Evolutionary conservation across 2,329 filamentous ascomycete species (phyloP), one percentile per base, ranked within the genome.

Genomic region (Gliomastix tumulicola): DNA sequence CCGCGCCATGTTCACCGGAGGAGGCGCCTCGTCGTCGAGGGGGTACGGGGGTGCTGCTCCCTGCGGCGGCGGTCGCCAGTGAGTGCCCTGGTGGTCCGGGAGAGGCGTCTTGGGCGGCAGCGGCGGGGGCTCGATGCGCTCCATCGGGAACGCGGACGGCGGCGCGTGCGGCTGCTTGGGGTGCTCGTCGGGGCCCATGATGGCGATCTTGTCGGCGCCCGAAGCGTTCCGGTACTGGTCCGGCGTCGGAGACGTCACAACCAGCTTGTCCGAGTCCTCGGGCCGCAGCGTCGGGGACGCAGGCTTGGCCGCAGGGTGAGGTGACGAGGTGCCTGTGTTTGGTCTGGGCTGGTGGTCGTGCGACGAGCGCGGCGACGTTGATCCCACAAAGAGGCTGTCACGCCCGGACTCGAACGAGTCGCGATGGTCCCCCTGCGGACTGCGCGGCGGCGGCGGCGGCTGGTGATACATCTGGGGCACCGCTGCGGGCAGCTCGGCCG

Each of bases 1-100:
- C 47, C 82, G 78, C 31, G 84, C 80, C 73, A 88, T 84, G 50
- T 94, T 94, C 7, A 94, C 88, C 7, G 76, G 69, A 4, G 90
- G 90, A 15, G 90, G 89, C 20, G 84, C 82, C 19, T 83, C 84
- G 50, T 94, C 84, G 31, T 80, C 81, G 33, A 86, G 62, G 0
- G 90, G 90, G 56, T 96, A 96, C 1, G 88, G 88, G 22, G 86
- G 71, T 8, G 65, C 56, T 2, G 57, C 43, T 6, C 54, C 49
- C 41, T 28, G 25, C 21, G 30, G 22, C 17, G 22, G 21, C 13
- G 30, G 30, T 10, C 34, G 34, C 18, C 34, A 18, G 9, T 15
- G 16, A 13, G 17, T 45, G 35, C 48, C 44, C 30, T 56, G 65
- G 46, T 55, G 56, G 40, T 76, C 79, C 0, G 72, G 76, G 4